These are phyloP conservation scores for Wallacemonas sp. DNA, from an alignment of 208 protist genomes.

Conservation along the genomic window DNA sequence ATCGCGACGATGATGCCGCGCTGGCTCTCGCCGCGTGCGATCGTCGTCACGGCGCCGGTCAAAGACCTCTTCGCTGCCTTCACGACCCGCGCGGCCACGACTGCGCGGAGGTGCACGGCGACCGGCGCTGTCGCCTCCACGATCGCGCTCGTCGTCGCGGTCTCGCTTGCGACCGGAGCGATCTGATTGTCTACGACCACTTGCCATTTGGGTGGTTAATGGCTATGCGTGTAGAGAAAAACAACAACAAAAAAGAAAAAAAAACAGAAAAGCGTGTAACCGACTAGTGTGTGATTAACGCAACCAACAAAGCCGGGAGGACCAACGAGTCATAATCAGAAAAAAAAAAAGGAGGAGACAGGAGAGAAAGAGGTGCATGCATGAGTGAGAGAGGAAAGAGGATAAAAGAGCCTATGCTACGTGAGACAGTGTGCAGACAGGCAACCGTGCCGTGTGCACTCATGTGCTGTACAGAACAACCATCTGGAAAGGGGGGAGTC, in stretches of 20 bases:
- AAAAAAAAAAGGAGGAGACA: neutral
- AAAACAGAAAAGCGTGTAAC: too few relatives aligned
- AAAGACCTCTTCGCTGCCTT: neutral
- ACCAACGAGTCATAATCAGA: neutral
- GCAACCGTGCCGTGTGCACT: too few relatives aligned
- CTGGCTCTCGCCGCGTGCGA: too few relatives aligned
- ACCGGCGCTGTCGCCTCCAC: neutral
- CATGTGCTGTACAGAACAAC: too few relatives aligned
- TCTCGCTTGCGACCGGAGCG: constrained; percentile 11
- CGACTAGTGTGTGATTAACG: too few relatives aligned
- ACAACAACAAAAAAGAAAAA: neutral
- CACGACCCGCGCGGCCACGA: neutral
- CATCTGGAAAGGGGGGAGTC: too few relatives aligned
- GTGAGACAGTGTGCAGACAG: too few relatives aligned
- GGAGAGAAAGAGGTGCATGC: neutral
- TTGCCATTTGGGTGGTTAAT: neutral
- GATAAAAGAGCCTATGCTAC: neutral
- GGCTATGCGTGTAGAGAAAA: neutral
- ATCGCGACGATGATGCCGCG: constrained; percentile 14
- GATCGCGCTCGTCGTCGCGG: constrained; percentile 9
- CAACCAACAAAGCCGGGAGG: too few relatives aligned
- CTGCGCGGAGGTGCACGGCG: too few relatives aligned
- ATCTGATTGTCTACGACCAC: neutral
- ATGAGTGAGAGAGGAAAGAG: neutral
- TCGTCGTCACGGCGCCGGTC: neutral